Evolutionary conservation across 2,329 filamentous ascomycete genomes (phyloP), one percentile per base, ranked within the genome.

Genomic region (Dothideomycetidae sp.): DNA sequence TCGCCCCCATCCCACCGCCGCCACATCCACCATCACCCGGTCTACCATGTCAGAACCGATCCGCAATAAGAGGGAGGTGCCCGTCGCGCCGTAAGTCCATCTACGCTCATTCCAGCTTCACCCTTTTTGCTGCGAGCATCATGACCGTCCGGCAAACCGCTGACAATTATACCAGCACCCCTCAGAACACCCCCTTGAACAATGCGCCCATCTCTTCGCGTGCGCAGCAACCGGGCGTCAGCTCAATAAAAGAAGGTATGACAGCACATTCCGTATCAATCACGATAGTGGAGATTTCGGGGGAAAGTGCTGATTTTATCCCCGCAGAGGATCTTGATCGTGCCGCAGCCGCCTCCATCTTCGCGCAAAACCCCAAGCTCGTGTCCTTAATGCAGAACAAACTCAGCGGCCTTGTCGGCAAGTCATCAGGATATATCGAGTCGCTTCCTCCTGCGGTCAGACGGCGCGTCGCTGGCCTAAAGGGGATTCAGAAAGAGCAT

Each of bases 401-500:
- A 61, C 81, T 98, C 51, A 83, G 85, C 48, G 79, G 79, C 48
- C 81, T 98, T 43, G 83, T 98, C 53, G 90, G 90, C 54, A 79
- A 81, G 50, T 93, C 92, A 36, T 98, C 90, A 40, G 90, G 90
- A 53, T 98, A 98, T 64, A 84, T 98, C 60, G 90, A 98, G 71
- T 93, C 83, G 15, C 79, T 98, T 12, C 90, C 90, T 42, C 69
- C 77, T 41, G 75, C 80, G 43, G 86, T 98, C 53, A 85, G 86
- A 61, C 83, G 82, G 58, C 86, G 90, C 56, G 88, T 98, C 48
- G 78, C 86, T 44, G 92, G 90, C 50, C 72, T 98, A 45, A 94
- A 96, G 69, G 92, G 88, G 50, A 85, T 98, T 51, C 90, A 98
- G 66, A 94, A 94, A 66, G 86, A 96, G 54, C 90, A 98, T 67